These are phyloP conservation scores for Austroboletus festivus DNA, from an alignment of 768 basidiomycete species.

Conservation along the genomic window DNA sequence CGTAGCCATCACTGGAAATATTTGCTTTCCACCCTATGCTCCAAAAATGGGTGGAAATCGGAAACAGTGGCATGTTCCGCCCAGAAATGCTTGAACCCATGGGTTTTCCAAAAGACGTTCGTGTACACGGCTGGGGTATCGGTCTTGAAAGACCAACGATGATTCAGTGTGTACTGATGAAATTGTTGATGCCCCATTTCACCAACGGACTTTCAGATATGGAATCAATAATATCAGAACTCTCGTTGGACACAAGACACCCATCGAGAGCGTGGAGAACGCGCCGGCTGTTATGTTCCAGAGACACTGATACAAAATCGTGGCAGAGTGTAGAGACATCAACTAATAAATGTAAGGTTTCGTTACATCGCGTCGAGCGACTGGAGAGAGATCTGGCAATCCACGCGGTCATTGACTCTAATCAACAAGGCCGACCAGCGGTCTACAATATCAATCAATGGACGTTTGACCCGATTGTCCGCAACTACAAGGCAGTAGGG, in stretches of 20 bases:
- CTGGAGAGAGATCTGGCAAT: background rate
- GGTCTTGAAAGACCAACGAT: conserved; percentile 94
- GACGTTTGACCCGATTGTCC: background rate
- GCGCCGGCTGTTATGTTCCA: conserved; percentile 91
- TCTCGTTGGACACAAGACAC: conserved; percentile 94
- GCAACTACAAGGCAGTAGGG: too few relatives aligned
- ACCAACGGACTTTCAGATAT: conserved; percentile 52
- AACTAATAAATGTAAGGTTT: conserved; percentile 7
- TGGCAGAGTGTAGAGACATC: background rate
- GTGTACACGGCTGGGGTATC: conserved; percentile 97
- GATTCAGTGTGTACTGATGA: conserved; percentile 70
- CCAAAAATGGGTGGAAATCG: conserved; percentile 95
- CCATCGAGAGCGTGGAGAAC: conserved; percentile 84
- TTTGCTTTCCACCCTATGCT: conserved; percentile 97
- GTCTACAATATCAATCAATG: background rate
- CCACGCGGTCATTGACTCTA: background rate
- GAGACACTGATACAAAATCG: conserved; percentile 9
- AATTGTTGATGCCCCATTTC: conserved; percentile 2
- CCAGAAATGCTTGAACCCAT: conserved; percentile 99
- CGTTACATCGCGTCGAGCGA: background rate
- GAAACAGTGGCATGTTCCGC: conserved; percentile 99
- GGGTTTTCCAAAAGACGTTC: conserved; percentile 95
- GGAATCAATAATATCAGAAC: conserved; percentile 97
- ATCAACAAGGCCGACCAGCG: conserved; percentile 9
- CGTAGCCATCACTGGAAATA: conserved; percentile 91